phyloP scores from a whole-genome alignment of 352 stramenopile species.

The Phytopythium chamaehyphon region DNA sequence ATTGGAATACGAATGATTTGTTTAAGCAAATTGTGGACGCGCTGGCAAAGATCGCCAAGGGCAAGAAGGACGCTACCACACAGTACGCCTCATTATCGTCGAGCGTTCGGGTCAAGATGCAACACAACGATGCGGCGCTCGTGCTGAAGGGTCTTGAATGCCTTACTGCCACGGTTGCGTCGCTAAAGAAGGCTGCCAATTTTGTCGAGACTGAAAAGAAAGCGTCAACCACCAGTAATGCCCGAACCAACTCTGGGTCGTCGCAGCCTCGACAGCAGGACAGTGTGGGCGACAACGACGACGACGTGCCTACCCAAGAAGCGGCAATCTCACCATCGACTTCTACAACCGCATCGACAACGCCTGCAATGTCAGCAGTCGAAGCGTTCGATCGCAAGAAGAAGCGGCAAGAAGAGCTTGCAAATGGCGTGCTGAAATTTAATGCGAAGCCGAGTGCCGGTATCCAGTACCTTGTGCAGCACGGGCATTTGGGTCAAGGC shows the following conservation, averaged over 20 bases:
- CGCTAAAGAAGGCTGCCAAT: slow-evolving; percentile 89
- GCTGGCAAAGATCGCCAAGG: slow-evolving; percentile 94
- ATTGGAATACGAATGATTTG: slow-evolving; percentile 95
- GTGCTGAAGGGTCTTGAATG: slow-evolving; percentile 90
- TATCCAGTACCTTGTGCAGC: slow-evolving; percentile 89
- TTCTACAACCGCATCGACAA: slow-evolving; percentile 7
- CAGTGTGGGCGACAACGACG: slow-evolving; percentile 37
- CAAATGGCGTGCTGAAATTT: slow-evolving; percentile 97
- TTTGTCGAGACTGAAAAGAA: slow-evolving; percentile 67
- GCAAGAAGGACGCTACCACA: slow-evolving; percentile 54
- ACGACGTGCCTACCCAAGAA: slow-evolving; percentile 29
- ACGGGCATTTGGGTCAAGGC: slow-evolving; percentile 89
- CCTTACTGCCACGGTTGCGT: slow-evolving; percentile 90
- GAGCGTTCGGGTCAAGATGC: slow-evolving; percentile 53
- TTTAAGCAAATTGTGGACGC: slow-evolving; percentile 98
- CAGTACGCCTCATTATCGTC: slow-evolving; percentile 62
- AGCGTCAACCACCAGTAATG: slow-evolving; percentile 9
- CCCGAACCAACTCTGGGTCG: slow-evolving; percentile 13
- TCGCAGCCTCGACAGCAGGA: slow-evolving; percentile 14
- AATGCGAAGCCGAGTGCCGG: slow-evolving; percentile 94
- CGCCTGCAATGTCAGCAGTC: slow-evolving; percentile 69
- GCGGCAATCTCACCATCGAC: slow-evolving; percentile 22
- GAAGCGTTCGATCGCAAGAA: slow-evolving; percentile 98
- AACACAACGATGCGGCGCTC: slow-evolving; percentile 70
- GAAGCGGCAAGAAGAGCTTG: slow-evolving; percentile 94